Conservation (phyloP, 2,329 filamentous ascomycete species). For the Aureobasidium sp. region DNA sequence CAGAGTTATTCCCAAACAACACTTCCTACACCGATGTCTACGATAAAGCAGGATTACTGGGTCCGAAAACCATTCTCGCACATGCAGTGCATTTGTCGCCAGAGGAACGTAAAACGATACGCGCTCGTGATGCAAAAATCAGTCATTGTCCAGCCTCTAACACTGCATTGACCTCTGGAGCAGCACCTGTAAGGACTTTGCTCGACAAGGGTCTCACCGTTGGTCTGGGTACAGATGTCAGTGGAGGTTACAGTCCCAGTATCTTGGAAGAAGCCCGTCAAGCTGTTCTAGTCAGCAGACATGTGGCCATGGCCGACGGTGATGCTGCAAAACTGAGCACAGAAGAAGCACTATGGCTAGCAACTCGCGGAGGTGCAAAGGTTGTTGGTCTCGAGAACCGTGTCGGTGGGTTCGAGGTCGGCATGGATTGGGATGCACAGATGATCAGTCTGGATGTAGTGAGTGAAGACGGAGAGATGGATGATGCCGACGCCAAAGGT, state of each 20-base stretch:
- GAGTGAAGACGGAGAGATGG: conserved; percentile 24
- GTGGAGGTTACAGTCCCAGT: conserved; percentile 74
- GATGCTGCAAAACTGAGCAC: conserved; percentile 61
- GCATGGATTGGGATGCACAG: conserved; percentile 88
- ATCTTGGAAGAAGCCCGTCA: conserved; percentile 78
- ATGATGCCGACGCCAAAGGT: conserved; percentile 34
- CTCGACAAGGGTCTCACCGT: conserved; percentile 68
- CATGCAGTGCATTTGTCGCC: conserved; percentile 71
- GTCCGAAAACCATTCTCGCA: conserved; percentile 67
- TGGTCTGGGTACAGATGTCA: conserved; percentile 85
- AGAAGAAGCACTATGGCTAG: conserved; percentile 78
- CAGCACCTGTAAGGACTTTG: conserved; percentile 65
- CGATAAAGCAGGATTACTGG: conserved; percentile 62
- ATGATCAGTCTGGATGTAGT: conserved; percentile 56
- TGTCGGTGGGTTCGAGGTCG: conserved; percentile 75
- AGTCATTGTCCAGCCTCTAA: conserved; percentile 87
- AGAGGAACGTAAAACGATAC: conserved; percentile 58
- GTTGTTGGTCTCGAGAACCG: conserved; percentile 65
- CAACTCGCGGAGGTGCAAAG: conserved; percentile 76
- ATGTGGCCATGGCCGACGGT: conserved; percentile 49
- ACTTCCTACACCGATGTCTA: conserved; percentile 70
- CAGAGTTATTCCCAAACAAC: conserved; percentile 56
- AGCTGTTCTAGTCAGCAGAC: conserved; percentile 68
- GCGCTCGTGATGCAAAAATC: conserved; percentile 54
- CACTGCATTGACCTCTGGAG: conserved; percentile 69